Base-by-base conservation (phyloP, 257 asterid species). In the Gardenia jasminoides region DNA sequence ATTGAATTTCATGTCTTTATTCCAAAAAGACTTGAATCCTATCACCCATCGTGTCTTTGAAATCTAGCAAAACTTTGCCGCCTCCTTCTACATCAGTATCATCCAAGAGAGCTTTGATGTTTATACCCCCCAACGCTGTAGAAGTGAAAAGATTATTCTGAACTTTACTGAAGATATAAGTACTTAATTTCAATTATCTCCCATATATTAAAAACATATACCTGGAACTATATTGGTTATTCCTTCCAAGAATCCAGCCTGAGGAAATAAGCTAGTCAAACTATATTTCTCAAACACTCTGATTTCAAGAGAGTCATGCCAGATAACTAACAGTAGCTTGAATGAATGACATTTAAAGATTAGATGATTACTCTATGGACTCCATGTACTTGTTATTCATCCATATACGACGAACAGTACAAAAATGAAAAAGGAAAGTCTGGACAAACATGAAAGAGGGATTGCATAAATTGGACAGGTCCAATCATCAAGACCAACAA, bases 171-270 rank as follows among this genome's bases (percentile, higher is more conserved):
- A 54, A 6, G 50, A 59, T 4, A 3, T 3, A 22, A 48, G 46
- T 54, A 26, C 36, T 46, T 46, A 66, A 22, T 54, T 66, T 52
- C 12, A 67, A 44, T 31, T 31, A 56, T 61, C 41, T 54, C 72
- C 68, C 26, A 78, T 43, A 36, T 36, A 36, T 36, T 36, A 36
- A 30, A 74, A 78, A 56, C 47, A 24, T 30, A 80, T 87, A 92
- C 98, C 98, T 86, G 97, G 98, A 74, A 94, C 93, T 81, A 92
- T 81, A 78, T 88, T 89, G 67, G 94, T 87, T 78, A 94, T 85
- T 80, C 97, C 97, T 26, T 94, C 97, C 79, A 94, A 87, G 86
- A 94, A 94, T 66, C 97, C 97, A 78, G 98, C 98, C 98, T 92
- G 93, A 39, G 70, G 74, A 85, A 47, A 62, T 22, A 16, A 44